A percentile compares a stretch with the other conserved stretches of the same genome.
These are phyloP conservation scores for Pezicula radicicola DNA, from an alignment of 2,329 filamentous ascomycete genomes.

Conservation along the genomic window DNA sequence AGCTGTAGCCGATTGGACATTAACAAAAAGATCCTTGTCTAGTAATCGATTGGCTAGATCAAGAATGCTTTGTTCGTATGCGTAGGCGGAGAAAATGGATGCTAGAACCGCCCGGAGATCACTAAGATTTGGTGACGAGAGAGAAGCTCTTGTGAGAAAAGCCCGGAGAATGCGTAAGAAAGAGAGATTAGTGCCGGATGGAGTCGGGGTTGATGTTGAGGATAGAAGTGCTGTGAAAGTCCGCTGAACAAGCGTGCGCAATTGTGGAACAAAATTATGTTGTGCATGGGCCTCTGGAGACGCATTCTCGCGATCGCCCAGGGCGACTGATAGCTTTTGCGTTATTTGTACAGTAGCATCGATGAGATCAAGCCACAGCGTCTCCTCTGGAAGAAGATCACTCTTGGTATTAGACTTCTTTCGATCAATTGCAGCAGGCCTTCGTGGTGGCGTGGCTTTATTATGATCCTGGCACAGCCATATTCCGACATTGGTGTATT, in stretches of 20 bases:
- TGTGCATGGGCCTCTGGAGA: conserved; percentile 41
- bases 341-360: conserved; percentile 62
- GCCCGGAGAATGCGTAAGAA: conserved; percentile 87
- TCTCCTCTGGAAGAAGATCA: conserved; percentile 51
- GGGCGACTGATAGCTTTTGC: conserved; percentile 55
- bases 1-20: conserved; percentile 70
- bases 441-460: conserved; percentile 45
- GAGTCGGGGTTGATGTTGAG: conserved; percentile 55
- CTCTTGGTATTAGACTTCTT: conserved; percentile 38
- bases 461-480: conserved; percentile 92
- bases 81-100: conserved; percentile 92
- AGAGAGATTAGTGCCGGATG: conserved; percentile 54
- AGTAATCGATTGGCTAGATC: conserved; percentile 81
- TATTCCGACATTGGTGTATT: conserved; percentile 88
- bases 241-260: conserved; percentile 82
- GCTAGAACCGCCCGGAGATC: conserved; percentile 81
- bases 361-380: conserved; percentile 59
- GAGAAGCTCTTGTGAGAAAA: conserved; percentile 80
- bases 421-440: conserved; percentile 42
- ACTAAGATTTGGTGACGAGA: conserved; percentile 78
- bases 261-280: conserved; percentile 59
- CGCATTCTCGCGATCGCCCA: conserved; percentile 35
- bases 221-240: conserved; percentile 84
- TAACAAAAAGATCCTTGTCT: conserved; percentile 83
- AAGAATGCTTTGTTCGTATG: conserved; percentile 90